phyloP scores from a whole-genome alignment of 2,329 filamentous ascomycete species.

The Gaeumannomyces tritici region DNA sequence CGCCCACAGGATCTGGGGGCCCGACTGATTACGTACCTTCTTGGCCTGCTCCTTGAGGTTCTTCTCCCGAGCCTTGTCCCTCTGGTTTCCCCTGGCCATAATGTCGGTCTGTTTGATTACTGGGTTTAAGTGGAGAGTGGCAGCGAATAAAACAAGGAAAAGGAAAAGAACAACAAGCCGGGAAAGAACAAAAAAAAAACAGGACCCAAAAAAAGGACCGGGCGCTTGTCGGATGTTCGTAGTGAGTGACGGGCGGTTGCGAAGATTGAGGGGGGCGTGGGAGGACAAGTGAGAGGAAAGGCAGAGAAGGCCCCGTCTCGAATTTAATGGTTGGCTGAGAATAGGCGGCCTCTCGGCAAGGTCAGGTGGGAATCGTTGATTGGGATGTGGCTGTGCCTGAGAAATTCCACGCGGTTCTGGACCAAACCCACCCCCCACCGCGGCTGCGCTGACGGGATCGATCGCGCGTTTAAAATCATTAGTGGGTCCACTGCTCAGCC shows the following conservation, averaged over 20 bases:
- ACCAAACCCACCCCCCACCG: no score
- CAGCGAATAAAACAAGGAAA: neutral
- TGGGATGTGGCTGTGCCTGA: neutral
- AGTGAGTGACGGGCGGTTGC: neutral
- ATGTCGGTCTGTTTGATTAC: conserved; percentile 5
- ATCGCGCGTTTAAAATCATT: neutral
- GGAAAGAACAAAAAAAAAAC: neutral
- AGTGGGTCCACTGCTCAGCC: neutral
- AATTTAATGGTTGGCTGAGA: conserved; percentile 3
- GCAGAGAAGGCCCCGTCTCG: neutral
- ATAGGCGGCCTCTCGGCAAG: neutral
- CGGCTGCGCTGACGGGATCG: no score
- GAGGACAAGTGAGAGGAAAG: neutral
- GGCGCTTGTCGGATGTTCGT: neutral
- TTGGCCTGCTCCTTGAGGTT: conserved; percentile 61
- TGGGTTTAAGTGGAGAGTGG: neutral
- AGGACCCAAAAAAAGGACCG: neutral
- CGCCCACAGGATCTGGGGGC: neutral
- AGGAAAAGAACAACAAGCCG: neutral
- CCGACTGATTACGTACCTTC: conserved; percentile 31
- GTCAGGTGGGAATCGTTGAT: neutral
- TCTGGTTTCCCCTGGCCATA: conserved; percentile 95
- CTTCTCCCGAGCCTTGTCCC: conserved; percentile 86
- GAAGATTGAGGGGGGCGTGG: neutral
- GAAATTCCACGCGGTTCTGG: neutral